Conservation (phyloP, 495 filamentous ascomycete species). For the Neurospora tetraspora region DNA sequence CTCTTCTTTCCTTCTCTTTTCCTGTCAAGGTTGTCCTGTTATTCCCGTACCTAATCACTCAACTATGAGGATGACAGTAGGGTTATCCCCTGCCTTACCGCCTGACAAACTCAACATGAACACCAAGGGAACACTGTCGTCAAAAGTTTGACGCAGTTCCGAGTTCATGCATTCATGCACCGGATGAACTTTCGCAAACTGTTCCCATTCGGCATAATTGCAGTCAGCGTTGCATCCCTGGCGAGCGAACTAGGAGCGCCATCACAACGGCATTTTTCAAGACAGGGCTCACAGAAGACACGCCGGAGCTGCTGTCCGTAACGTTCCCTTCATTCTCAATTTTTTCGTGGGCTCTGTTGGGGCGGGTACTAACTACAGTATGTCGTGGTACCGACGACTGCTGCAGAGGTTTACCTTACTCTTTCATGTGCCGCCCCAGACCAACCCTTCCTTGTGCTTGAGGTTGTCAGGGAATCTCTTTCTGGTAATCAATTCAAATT, state of each 20-base stretch:
- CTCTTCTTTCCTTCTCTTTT: not conserved
- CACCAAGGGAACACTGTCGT: not conserved
- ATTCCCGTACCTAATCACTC: not conserved
- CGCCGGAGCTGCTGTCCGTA: not conserved
- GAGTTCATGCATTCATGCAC: not conserved
- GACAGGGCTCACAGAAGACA: conserved; percentile 4
- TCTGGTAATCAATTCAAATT: not conserved
- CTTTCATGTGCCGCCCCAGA: not conserved
- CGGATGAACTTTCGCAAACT: not conserved
- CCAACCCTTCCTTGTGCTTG: not conserved
- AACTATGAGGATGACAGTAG: not conserved
- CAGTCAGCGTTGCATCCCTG: conserved; percentile 2
- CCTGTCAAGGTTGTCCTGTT: not conserved
- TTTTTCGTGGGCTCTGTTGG: conserved; percentile 1
- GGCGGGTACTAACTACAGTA: not conserved
- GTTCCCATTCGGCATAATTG: not conserved
- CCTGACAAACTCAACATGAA: not conserved
- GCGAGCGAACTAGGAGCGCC: not conserved
- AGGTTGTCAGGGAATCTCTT: not conserved
- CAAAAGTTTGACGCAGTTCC: not conserved
- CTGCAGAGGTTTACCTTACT: not conserved
- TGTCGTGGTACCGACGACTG: not conserved
- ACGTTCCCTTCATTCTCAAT: not conserved
- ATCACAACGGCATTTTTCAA: conserved; percentile 4
- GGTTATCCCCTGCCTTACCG: not conserved